These are phyloP conservation scores for Cubamyces sp. DNA, from an alignment of 768 basidiomycete genomes.

Conservation along the genomic window DNA sequence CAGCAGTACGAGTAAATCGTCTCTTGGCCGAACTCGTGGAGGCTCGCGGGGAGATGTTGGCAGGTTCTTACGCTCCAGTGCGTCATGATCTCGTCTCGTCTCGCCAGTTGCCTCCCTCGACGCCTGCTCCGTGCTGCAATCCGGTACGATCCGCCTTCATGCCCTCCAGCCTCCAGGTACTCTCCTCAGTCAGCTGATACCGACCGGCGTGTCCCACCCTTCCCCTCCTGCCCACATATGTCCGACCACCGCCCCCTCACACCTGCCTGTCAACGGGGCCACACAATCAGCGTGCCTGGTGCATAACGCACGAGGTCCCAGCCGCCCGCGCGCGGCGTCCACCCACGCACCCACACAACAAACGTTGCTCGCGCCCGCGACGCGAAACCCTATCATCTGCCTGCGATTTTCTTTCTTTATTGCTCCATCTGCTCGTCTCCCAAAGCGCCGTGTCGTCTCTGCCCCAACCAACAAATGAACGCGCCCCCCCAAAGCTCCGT, in stretches of 20 bases:
- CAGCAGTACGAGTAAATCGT: constrained; percentile 19
- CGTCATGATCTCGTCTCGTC: too few relatives aligned
- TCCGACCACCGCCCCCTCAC: too few relatives aligned
- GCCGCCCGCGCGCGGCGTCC: not conserved
- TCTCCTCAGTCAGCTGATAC: too few relatives aligned
- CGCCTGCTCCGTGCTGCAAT: not conserved
- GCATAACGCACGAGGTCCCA: not conserved
- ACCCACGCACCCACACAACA: not conserved
- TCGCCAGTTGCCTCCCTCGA: too few relatives aligned
- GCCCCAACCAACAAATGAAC: not conserved
- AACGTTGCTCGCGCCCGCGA: constrained; percentile 5
- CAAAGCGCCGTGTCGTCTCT: not conserved
- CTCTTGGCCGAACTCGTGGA: not conserved
- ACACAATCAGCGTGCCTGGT: not conserved
- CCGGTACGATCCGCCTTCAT: not conserved
- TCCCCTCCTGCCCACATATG: too few relatives aligned
- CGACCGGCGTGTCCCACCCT: too few relatives aligned
- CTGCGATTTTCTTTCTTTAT: not conserved
- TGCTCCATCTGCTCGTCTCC: constrained; percentile 1
- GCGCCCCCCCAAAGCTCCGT: not conserved
- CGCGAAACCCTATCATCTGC: not conserved
- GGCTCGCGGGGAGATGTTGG: not conserved
- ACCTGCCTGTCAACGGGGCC: too few relatives aligned
- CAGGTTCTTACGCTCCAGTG: too few relatives aligned
- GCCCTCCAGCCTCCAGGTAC: too few relatives aligned